A percentile compares a stretch with the other conserved stretches of the same genome.
Evolutionary conservation across 2,329 filamentous ascomycete genomes (phyloP).

Genomic region (Aspergillus niger): DNA sequence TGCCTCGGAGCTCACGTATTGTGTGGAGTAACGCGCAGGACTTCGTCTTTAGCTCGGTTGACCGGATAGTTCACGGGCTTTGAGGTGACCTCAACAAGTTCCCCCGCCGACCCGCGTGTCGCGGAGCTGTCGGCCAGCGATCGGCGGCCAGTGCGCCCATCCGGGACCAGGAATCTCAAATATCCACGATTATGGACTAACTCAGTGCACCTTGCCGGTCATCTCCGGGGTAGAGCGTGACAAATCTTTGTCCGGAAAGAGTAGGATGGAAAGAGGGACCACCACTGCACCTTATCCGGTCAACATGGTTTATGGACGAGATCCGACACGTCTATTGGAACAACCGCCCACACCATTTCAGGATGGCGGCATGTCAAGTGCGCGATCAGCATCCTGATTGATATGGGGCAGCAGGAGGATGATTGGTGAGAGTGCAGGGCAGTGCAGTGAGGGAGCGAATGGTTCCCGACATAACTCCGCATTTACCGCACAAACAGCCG

Average conservation of each 20-base stretch:
- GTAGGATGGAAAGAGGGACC: not conserved
- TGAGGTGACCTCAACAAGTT: not conserved
- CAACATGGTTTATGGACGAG: not conserved
- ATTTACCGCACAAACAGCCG: not conserved
- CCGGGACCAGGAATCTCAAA: not conserved
- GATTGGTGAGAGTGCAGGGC: too few species aligned
- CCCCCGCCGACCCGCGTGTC: not conserved
- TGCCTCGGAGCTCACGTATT: not conserved
- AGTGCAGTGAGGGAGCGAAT: too few species aligned
- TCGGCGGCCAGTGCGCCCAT: not conserved
- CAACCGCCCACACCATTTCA: not conserved
- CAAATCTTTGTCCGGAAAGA: slow-evolving; percentile 16
- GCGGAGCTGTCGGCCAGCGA: not conserved
- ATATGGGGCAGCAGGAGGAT: not conserved
- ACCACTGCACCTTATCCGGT: not conserved
- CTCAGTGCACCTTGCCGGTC: not conserved
- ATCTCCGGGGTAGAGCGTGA: slow-evolving; percentile 25
- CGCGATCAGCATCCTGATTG: not conserved
- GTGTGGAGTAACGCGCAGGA: not conserved
- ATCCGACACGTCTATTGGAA: not conserved
- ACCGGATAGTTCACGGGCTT: not conserved
- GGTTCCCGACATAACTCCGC: not conserved
- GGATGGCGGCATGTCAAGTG: not conserved
- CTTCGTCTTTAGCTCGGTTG: not conserved
- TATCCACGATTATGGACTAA: not conserved